These are phyloP conservation scores for Antitrichia curtipendula DNA, from an alignment of 225 moss, liverwort and hornwort species.

Conservation along the genomic window DNA sequence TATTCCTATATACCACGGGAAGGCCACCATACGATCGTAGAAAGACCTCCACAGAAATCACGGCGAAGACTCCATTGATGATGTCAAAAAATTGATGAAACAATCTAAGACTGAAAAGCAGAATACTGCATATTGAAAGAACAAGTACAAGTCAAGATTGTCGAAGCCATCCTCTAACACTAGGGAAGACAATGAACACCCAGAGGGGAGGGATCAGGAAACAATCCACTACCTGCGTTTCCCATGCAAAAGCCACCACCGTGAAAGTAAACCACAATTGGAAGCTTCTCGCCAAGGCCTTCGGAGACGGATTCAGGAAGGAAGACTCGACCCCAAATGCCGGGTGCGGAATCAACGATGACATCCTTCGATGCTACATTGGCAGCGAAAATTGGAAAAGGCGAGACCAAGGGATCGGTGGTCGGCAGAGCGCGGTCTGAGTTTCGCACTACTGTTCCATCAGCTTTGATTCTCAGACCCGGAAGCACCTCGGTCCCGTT, in stretches of 20 bases:
- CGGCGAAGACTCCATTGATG: neutral
- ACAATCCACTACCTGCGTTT: conserved; percentile 21
- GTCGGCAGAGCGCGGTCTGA: conserved; percentile 11
- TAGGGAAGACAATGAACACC: neutral
- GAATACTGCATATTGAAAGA: neutral
- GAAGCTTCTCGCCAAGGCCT: conserved; percentile 14
- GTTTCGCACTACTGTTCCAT: conserved; percentile 24
- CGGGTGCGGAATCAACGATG: conserved; percentile 18
- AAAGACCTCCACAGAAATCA: neutral
- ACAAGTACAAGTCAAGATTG: neutral
- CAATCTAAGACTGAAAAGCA: neutral
- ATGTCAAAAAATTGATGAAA: neutral
- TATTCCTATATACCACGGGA: neutral
- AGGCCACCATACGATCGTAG: neutral
- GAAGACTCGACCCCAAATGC: conserved; percentile 50
- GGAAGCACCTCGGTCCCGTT: conserved; percentile 15
- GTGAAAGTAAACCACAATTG: conserved; percentile 50
- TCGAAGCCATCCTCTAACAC: neutral
- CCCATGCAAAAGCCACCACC: conserved; percentile 64
- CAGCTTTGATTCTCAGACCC: conserved; percentile 22
- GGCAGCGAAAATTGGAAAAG: conserved; percentile 25
- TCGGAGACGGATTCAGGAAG: conserved; percentile 20
- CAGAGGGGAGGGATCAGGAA: neutral
- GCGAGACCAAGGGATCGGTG: neutral
- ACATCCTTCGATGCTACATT: conserved; percentile 49